A percentile compares a stretch with the other conserved stretches of the same genome.
These are phyloP conservation scores for Macrolepiota dolichaula DNA, from an alignment of 768 basidiomycete genomes.

Conservation along the genomic window DNA sequence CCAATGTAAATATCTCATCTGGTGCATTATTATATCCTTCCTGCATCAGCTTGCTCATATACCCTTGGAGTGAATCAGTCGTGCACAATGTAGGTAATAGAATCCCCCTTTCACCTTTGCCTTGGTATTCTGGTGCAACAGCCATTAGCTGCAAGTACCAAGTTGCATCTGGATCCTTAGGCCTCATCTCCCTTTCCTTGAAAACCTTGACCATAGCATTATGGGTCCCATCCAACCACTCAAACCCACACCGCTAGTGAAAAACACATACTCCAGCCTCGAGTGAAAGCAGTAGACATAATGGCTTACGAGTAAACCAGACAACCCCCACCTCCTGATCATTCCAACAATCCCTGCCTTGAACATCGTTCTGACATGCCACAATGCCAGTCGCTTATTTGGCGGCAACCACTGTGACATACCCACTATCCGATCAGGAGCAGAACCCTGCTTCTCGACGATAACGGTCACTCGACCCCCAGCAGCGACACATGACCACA, in stretches of 20 bases:
- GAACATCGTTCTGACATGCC: slow-evolving; percentile 19
- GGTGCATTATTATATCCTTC: slow-evolving; percentile 24
- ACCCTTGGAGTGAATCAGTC: slow-evolving; percentile 15
- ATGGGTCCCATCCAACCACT: slow-evolving; percentile 19
- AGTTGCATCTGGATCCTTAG: slow-evolving; percentile 19
- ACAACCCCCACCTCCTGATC: slow-evolving; percentile 18
- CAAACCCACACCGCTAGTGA: slow-evolving; percentile 19
- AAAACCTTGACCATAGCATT: slow-evolving; percentile 17
- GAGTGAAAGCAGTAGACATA: neutral
- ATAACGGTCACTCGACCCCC: slow-evolving; percentile 26
- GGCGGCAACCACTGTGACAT: slow-evolving; percentile 26
- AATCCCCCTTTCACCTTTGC: slow-evolving; percentile 19
- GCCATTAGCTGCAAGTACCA: slow-evolving; percentile 27
- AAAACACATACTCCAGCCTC: neutral
- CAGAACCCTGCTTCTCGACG: slow-evolving; percentile 14
- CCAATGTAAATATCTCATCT: slow-evolving; percentile 20
- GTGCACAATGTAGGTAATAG: neutral
- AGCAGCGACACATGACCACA: slow-evolving; percentile 16
- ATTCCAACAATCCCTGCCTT: slow-evolving; percentile 18
- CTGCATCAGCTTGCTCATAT: slow-evolving; percentile 25
- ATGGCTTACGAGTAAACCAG: slow-evolving; percentile 17
- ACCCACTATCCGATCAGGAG: slow-evolving; percentile 19
- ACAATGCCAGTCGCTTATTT: slow-evolving; percentile 19
- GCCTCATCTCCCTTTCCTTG: slow-evolving; percentile 15
- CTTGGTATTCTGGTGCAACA: slow-evolving; percentile 25